Conservation (phyloP, 140 eudicot species). For the Erigeron philadelphicus region DNA sequence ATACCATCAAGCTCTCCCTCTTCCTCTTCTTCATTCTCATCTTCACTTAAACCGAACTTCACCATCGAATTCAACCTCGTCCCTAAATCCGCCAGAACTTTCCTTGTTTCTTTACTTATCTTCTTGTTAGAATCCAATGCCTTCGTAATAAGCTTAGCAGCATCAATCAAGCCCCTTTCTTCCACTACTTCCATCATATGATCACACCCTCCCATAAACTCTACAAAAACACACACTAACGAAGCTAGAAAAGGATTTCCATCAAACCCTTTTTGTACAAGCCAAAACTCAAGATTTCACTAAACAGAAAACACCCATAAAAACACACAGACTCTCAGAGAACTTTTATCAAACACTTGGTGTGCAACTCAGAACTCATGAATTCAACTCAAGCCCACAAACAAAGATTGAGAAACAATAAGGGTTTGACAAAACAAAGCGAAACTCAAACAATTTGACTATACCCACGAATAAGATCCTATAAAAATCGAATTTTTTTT, state of each 20-base stretch:
- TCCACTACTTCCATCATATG: conserved; percentile 39
- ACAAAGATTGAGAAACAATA: no score
- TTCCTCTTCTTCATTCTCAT: conserved; percentile 24
- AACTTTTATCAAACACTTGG: conserved; percentile 25
- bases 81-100: conserved; percentile 62
- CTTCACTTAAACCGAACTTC: conserved; percentile 24
- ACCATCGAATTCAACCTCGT: conserved; percentile 49
- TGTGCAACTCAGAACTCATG: conserved; percentile 10
- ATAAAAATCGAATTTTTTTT: conserved; percentile 6
- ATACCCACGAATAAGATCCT: no score
- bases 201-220: conserved; percentile 53
- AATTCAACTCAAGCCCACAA: no score
- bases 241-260: conserved; percentile 23
- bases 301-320: neutral
- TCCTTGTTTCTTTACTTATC: conserved; percentile 44
- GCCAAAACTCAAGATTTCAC: conserved; percentile 16
- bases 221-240: neutral
- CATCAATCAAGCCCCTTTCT: conserved; percentile 67
- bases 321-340: neutral
- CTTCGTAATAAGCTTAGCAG: conserved; percentile 51
- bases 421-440: no score
- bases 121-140: conserved; percentile 58
- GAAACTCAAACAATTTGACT: no score
- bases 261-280: conserved; percentile 28
- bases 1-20: conserved; percentile 32